phyloP scores from a whole-genome alignment of 2,329 filamentous ascomycete species.

The Eutypella sp. region DNA sequence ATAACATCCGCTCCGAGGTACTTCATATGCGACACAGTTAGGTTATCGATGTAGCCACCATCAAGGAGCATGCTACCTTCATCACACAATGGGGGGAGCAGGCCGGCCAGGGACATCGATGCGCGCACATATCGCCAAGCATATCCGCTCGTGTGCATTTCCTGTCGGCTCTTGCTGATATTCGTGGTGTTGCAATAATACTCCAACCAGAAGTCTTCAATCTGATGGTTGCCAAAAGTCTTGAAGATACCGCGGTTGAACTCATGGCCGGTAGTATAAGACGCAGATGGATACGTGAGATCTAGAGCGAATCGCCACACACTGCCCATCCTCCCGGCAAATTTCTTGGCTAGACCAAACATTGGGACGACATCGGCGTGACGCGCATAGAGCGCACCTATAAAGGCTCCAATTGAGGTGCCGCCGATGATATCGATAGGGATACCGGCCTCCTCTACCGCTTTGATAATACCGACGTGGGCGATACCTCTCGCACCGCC shows the following conservation, averaged over 20 bases:
- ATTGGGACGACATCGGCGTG: conserved; percentile 96
- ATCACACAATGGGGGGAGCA: conserved; percentile 90
- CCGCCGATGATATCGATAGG: conserved; percentile 94
- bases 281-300: conserved; percentile 90
- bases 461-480: conserved; percentile 89
- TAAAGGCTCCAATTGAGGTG: conserved; percentile 93
- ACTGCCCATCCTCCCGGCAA: conserved; percentile 96
- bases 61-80: conserved; percentile 96
- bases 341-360: conserved; percentile 95
- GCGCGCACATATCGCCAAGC: conserved; percentile 96
- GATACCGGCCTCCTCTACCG: conserved; percentile 92
- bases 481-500: conserved; percentile 89
- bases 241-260: conserved; percentile 99
- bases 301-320: conserved; percentile 98
- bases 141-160: conserved; percentile 94
- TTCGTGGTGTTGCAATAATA: conserved; percentile 99
- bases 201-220: conserved; percentile 98
- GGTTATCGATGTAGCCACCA: conserved; percentile 93
- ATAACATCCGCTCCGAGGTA: conserved; percentile 87
- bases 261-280: conserved; percentile 96
- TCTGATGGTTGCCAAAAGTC: conserved; percentile 92
- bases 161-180: conserved; percentile 86
- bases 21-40: conserved; percentile 97
- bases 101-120: conserved; percentile 91
- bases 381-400: conserved; percentile 89